Conservation (phyloP, 805 yeast genomes). For the Candida pini region DNA sequence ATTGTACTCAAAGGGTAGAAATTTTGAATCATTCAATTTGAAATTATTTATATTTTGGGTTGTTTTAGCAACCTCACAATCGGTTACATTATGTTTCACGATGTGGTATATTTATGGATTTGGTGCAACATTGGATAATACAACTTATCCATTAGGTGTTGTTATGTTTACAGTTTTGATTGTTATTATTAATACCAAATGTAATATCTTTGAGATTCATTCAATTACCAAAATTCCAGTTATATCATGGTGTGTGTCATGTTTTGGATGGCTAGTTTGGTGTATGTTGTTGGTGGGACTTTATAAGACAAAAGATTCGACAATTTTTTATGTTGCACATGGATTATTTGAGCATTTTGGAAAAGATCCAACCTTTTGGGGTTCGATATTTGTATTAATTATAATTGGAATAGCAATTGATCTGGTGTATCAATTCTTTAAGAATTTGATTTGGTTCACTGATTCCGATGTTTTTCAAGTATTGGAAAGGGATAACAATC, state of each 20-base stretch:
- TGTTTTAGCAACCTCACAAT: slow-evolving; percentile 64
- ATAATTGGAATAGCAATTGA: slow-evolving; percentile 64
- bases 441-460: slow-evolving; percentile 52
- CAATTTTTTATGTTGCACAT: slow-evolving; percentile 64
- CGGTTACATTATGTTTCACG: slow-evolving; percentile 64
- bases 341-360: slow-evolving; percentile 76
- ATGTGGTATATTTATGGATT: slow-evolving; percentile 69
- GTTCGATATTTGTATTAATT: slow-evolving; percentile 51
- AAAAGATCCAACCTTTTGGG: slow-evolving; percentile 82
- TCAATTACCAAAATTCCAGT: slow-evolving; percentile 62
- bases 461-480: slow-evolving; percentile 78
- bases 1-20: slow-evolving; percentile 71
- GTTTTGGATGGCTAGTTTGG: slow-evolving; percentile 85
- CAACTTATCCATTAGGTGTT: slow-evolving; percentile 78
- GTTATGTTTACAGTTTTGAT: slow-evolving; percentile 68
- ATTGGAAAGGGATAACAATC: slow-evolving; percentile 61
- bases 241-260: slow-evolving; percentile 62
- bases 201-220: slow-evolving; percentile 78
- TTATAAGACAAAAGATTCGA: slow-evolving; percentile 45
- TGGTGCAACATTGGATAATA: slow-evolving; percentile 61
- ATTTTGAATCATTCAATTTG: slow-evolving; percentile 68
- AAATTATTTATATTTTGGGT: slow-evolving; percentile 73
- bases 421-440: slow-evolving; percentile 51
- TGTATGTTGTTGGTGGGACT: slow-evolving; percentile 67
- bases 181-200: slow-evolving; percentile 67